Evolutionary conservation across 1,284 basidiomycete genomes (phyloP), one percentile per base, ranked within the genome.

Genomic region (Amanita bisporigera): DNA sequence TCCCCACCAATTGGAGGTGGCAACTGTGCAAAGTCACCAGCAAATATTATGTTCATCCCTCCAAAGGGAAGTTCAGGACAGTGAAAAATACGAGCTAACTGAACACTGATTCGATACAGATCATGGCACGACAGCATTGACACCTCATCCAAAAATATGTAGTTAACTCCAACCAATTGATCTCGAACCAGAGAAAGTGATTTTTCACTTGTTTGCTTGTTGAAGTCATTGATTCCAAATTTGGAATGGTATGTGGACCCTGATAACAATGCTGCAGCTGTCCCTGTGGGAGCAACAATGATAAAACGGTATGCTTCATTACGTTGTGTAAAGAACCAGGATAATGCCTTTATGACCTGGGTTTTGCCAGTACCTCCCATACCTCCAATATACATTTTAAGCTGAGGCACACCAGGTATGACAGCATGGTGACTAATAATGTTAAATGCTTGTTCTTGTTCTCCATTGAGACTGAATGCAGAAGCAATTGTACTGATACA

Each of bases 161-260:
- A 74, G 17, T 75, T 69, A 1, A 77, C 74, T 55, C 68, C 58
- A n/a, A n/a, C n/a, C n/a, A n/a, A n/a, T 43, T 38, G 3, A 61
- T 17, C 19, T 31, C n/a, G 43, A n/a, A n/a, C n/a, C n/a, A n/a
- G n/a, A n/a, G n/a, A n/a, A n/a, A n/a, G n/a, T n/a, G n/a, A n/a
- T n/a, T n/a, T n/a, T n/a, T n/a, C n/a, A n/a, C n/a, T n/a, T 45
- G 43, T 26, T 5, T 45, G 6, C 11, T n/a, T 43, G 33, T 36
- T 49, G 26, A 33, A 17, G 36, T 49, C 59, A n/a, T 69, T 69
- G 21, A 80, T 70, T 11, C 74, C 74, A 38, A 81, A 69, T 1
- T 72, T 66, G 4, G 75, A 77, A 65, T 82, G 81, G 60, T 81
- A 81, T 1, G 82, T 83, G 1, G 76, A 76, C 2, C 81, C 81